Evolutionary conservation across 768 basidiomycete species (phyloP), one percentile per base, ranked within the genome.

Genomic region (Pisolithus orientalis): DNA sequence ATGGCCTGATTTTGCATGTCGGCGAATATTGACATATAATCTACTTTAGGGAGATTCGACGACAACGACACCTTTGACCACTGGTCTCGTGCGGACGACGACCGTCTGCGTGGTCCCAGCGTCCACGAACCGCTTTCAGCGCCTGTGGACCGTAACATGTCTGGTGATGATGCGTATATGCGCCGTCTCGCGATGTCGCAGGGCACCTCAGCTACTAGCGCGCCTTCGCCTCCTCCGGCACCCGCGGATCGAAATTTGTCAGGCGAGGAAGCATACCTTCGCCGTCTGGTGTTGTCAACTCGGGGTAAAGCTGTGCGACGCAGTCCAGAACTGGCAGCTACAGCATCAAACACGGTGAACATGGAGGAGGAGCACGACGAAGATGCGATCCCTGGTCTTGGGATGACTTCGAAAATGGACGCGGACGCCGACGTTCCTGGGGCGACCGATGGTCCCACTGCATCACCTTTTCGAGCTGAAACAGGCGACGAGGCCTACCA

Each of bases 151-250:
- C 70, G 71, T 27, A 71, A 67, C 34, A 67, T 87, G 56, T 82
- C 85, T 1, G 90, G 89, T 8, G 89, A 91, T 48, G 90, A 90
- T 60, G 89, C 87, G 4, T 92, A 84, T 63, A 82, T 83, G 60
- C 84, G 87, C 29, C 82, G 90, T 24, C 73, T 90, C 16, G 85
- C 87, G 7, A 74, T 91, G 77, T 87, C 87, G 4, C 64, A 66
- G 17, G 69, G 67, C 11, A 29, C 54, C 24, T 52, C 53, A 8
- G 54, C 44, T 11, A 53, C 65, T n/a, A 58, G 56, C 24, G 58
- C 49, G 1, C 57, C 57, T 29, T 66, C 63, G 44, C 53, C 67
- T 2, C 34, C 76, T 16, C 69, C 76, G 17, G 68, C 70, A 4
- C 62, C 68, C 1, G 66, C 78, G 0, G 76, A 80, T 28, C 66